These are phyloP conservation scores for Pseudozyma sp. DNA, from an alignment of 1,284 basidiomycete species.

Conservation along the genomic window DNA sequence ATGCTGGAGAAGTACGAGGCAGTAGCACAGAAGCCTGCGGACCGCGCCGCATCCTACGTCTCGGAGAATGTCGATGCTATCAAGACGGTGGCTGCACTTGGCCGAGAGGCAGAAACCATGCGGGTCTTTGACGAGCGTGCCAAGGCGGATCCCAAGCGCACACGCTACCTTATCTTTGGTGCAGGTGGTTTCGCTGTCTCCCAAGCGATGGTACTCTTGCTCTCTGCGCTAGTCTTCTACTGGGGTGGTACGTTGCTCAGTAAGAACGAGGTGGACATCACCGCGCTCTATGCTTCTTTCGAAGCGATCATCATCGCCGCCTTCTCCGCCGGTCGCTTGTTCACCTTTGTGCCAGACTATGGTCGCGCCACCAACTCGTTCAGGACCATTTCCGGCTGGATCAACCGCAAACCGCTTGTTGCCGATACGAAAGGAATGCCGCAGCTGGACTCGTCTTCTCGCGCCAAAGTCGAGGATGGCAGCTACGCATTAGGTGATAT, in stretches of 20 bases:
- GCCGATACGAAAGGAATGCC: conserved; percentile 32
- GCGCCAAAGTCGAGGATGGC: conserved; percentile 25
- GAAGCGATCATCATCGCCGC: conserved; percentile 70
- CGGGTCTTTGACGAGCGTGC: conserved; percentile 59
- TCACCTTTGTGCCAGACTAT: conserved; percentile 61
- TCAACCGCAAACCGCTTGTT: conserved; percentile 51
- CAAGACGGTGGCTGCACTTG: conserved; percentile 69
- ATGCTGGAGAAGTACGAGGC: conserved; percentile 66
- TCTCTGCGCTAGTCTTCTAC: conserved; percentile 69
- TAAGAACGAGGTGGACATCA: conserved; percentile 51
- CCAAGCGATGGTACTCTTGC: conserved; percentile 68
- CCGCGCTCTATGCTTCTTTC: conserved; percentile 62
- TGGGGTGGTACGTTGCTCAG: conserved; percentile 68
- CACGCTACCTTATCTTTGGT: conserved; percentile 61
- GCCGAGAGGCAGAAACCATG: conserved; percentile 68
- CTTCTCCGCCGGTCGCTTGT: conserved; percentile 63
- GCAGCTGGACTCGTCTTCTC: conserved; percentile 8
- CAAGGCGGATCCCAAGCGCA: conserved; percentile 44
- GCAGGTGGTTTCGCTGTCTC: conserved; percentile 67
- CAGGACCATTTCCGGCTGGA: conserved; percentile 55
- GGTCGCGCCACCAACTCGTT: conserved; percentile 58
- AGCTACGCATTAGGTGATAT: conserved; percentile 56
- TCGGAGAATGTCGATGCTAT: conserved; percentile 71
- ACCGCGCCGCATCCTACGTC: conserved; percentile 66
- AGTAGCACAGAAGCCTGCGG: conserved; percentile 61